Evolutionary conservation across 1,139 yeast species (phyloP).

Genomic region (Pichiaceae sp.): DNA sequence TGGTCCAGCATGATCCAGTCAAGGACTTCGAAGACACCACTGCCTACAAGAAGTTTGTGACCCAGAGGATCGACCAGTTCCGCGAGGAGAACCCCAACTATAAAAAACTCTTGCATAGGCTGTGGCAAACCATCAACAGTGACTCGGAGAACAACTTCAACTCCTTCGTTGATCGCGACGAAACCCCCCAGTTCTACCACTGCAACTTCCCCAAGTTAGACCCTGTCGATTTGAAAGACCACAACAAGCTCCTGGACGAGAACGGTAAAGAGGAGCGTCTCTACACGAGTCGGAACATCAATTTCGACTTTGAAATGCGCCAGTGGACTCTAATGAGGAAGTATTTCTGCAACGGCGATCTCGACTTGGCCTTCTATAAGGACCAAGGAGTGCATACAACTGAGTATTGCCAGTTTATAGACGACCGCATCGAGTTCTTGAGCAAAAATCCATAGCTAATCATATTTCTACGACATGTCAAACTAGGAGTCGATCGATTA

Average conservation of each 20-base stretch:
- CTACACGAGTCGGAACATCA: slow-evolving; percentile 36
- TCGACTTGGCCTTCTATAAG: slow-evolving; percentile 21
- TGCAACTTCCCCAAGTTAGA: slow-evolving; percentile 34
- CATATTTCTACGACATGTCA: no score
- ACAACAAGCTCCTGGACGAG: slow-evolving; percentile 26
- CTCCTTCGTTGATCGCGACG: slow-evolving; percentile 21
- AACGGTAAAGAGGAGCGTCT: slow-evolving; percentile 35
- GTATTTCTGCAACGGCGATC: slow-evolving; percentile 23
- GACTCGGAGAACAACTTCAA: slow-evolving; percentile 8
- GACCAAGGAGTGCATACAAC: slow-evolving; percentile 11
- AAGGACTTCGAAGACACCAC: slow-evolving; percentile 35
- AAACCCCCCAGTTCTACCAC: slow-evolving; percentile 29
- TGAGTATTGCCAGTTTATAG: slow-evolving; percentile 19
- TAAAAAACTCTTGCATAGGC: not conserved
- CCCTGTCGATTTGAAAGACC: slow-evolving; percentile 26
- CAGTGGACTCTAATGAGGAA: slow-evolving; percentile 26
- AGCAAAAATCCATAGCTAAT: not conserved
- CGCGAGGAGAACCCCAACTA: slow-evolving; percentile 7
- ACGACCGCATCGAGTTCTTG: slow-evolving; percentile 17
- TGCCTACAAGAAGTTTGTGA: slow-evolving; percentile 12
- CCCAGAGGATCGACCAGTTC: slow-evolving; percentile 4
- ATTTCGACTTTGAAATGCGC: slow-evolving; percentile 46
- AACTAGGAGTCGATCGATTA: no score
- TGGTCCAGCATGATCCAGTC: slow-evolving; percentile 49
- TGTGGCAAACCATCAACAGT: slow-evolving; percentile 2